Percentiles rank a stretch among this genome's conserved stretches.
These are phyloP conservation scores for Sporisorium scitamineum DNA, from an alignment of 1,284 basidiomycete species.

Conservation along the genomic window DNA sequence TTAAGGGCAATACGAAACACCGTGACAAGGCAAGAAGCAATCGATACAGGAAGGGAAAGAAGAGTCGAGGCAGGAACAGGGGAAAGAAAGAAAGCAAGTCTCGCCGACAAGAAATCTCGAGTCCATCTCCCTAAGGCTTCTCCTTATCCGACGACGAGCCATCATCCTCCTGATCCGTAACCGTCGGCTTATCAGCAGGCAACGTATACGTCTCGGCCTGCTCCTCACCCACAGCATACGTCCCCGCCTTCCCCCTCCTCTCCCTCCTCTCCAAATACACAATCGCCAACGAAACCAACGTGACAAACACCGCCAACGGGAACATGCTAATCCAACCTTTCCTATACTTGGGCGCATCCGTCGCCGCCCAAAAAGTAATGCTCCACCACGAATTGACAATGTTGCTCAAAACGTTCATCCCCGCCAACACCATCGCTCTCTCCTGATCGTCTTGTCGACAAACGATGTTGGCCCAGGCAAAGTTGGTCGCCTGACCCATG, in stretches of 20 bases:
- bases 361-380: slow-evolving; percentile 58
- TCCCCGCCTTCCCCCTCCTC: slow-evolving; percentile 9
- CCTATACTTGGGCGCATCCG: slow-evolving; percentile 53
- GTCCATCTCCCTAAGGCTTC: slow-evolving; percentile 7
- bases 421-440: slow-evolving; percentile 54
- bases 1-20: slow-evolving; percentile 2
- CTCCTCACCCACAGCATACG: slow-evolving; percentile 6
- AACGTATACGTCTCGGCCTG: slow-evolving; percentile 3
- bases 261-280: slow-evolving; percentile 41
- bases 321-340: slow-evolving; percentile 61
- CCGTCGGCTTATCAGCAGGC: slow-evolving; percentile 1
- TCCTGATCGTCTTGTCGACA: slow-evolving; percentile 61
- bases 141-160: slow-evolving; percentile 10
- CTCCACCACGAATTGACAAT: slow-evolving; percentile 62
- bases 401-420: slow-evolving; percentile 55
- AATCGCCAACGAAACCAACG: slow-evolving; percentile 35
- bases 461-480: slow-evolving; percentile 66
- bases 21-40: neutral
- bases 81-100: too few species aligned
- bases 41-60: neutral
- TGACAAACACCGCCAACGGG: slow-evolving; percentile 34
- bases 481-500: slow-evolving; percentile 66
- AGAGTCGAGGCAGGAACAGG: neutral
- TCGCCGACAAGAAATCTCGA: neutral
- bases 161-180: neutral